Conservation (phyloP, 139 green algal genomes). For the Closterium sp. region DNA sequence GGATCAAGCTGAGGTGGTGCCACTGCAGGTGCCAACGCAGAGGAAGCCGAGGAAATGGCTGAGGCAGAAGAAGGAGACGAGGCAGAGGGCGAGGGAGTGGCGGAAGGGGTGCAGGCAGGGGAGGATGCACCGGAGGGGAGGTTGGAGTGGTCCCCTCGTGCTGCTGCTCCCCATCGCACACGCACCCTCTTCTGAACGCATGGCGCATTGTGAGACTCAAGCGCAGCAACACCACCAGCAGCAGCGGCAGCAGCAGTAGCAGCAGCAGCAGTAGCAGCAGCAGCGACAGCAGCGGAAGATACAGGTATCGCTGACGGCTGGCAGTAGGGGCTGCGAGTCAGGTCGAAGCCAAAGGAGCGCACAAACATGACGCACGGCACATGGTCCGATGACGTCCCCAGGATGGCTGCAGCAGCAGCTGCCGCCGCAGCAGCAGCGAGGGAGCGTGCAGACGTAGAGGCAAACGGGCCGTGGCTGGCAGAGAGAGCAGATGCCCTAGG, state of each 20-base stretch:
- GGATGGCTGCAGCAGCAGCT: no score
- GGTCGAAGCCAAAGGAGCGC: not conserved
- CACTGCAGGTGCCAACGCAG: not conserved
- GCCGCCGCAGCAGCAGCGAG: not conserved
- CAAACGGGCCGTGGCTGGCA: not conserved
- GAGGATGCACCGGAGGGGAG: not conserved
- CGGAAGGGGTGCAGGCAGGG: not conserved
- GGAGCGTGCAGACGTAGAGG: not conserved
- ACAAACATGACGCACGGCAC: not conserved
- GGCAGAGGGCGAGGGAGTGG: not conserved
- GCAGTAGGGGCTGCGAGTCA: not conserved
- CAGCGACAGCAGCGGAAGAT: not conserved
- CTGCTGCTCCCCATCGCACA: not conserved
- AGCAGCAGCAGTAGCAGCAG: not conserved
- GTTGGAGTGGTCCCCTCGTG: not conserved
- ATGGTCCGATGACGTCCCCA: not conserved
- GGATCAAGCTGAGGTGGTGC: not conserved
- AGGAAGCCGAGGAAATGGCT: not conserved
- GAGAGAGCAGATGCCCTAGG: not conserved
- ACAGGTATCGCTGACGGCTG: not conserved
- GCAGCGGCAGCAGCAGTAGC: no score
- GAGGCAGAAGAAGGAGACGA: not conserved
- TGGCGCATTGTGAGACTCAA: not conserved
- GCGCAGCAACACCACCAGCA: not conserved
- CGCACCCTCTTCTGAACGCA: not conserved